These are phyloP conservation scores for Blastobotrys persicus DNA, from an alignment of 1,139 yeast genomes.

Conservation along the genomic window DNA sequence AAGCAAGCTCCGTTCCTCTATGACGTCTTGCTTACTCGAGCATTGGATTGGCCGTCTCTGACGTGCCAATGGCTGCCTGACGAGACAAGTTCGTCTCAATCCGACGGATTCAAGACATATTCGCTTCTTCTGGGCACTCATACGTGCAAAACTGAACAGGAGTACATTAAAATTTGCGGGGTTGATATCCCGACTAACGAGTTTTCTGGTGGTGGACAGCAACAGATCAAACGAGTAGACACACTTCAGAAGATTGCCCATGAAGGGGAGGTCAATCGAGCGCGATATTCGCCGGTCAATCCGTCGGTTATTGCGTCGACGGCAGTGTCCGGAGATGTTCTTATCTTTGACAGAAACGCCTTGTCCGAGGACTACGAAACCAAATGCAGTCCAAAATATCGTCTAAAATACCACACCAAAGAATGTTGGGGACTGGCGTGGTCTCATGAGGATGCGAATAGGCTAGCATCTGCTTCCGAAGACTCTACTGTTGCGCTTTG, in stretches of 20 bases:
- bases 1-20: slow-evolving; percentile 84
- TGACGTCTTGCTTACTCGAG: slow-evolving; percentile 67
- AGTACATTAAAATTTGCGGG: slow-evolving; percentile 71
- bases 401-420: slow-evolving; percentile 55
- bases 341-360: slow-evolving; percentile 52
- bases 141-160: slow-evolving; percentile 73
- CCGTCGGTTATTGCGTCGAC: slow-evolving; percentile 68
- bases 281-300: slow-evolving; percentile 76
- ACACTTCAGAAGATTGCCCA: slow-evolving; percentile 39
- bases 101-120: slow-evolving; percentile 29
- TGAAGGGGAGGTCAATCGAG: slow-evolving; percentile 70
- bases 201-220: slow-evolving; percentile 22
- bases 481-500: slow-evolving; percentile 70
- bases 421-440: slow-evolving; percentile 77
- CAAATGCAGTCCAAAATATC: slow-evolving; percentile 17
- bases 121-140: slow-evolving; percentile 73
- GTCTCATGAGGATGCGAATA: slow-evolving; percentile 39
- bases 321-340: slow-evolving; percentile 69
- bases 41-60: slow-evolving; percentile 55
- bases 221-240: slow-evolving; percentile 50
- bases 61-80: slow-evolving; percentile 44
- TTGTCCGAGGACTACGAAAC: slow-evolving; percentile 27
- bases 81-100: slow-evolving; percentile 14
- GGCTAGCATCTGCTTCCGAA: slow-evolving; percentile 63
- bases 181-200: slow-evolving; percentile 58